Conservation (phyloP, 2,329 filamentous ascomycete species). For the Pestalotiopsis sp. region DNA sequence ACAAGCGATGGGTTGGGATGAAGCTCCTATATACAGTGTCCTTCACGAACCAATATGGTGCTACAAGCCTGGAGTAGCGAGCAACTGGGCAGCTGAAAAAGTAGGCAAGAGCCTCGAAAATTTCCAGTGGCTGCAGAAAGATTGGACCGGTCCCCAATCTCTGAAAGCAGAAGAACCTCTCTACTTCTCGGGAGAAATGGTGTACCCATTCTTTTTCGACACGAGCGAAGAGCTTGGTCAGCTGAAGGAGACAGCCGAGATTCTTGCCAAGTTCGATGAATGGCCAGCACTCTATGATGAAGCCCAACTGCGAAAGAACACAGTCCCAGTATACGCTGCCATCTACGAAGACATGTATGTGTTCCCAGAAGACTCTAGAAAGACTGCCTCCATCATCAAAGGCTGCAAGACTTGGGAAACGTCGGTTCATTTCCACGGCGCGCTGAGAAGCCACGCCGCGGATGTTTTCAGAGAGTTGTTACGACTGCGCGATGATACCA, state of each 20-base stretch:
- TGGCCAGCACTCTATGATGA: constrained; percentile 81
- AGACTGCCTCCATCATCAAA: constrained; percentile 74
- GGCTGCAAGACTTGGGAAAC: constrained; percentile 81
- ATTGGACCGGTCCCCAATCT: constrained; percentile 38
- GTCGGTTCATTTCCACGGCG: constrained; percentile 86
- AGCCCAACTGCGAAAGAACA: constrained; percentile 70
- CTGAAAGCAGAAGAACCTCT: constrained; percentile 49
- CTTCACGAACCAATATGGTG: constrained; percentile 90
- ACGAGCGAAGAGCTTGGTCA: constrained; percentile 74
- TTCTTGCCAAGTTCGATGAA: constrained; percentile 64
- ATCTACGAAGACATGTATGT: constrained; percentile 95
- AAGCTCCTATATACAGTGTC: constrained; percentile 78
- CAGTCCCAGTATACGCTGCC: constrained; percentile 83
- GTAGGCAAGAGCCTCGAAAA: constrained; percentile 50
- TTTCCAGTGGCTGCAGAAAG: constrained; percentile 52
- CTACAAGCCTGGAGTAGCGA: constrained; percentile 60
- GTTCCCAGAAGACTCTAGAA: constrained; percentile 70
- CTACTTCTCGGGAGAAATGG: constrained; percentile 90
- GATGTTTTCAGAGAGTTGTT: constrained; percentile 79
- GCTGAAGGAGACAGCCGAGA: constrained; percentile 67
- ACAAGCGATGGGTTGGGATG: constrained; percentile 67
- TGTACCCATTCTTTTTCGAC: constrained; percentile 83
- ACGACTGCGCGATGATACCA: constrained; percentile 67
- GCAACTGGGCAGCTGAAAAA: constrained; percentile 74
- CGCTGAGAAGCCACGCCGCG: constrained; percentile 69